Base-by-base conservation (phyloP, 2,329 filamentous ascomycete species). In the Nemania abortiva region DNA sequence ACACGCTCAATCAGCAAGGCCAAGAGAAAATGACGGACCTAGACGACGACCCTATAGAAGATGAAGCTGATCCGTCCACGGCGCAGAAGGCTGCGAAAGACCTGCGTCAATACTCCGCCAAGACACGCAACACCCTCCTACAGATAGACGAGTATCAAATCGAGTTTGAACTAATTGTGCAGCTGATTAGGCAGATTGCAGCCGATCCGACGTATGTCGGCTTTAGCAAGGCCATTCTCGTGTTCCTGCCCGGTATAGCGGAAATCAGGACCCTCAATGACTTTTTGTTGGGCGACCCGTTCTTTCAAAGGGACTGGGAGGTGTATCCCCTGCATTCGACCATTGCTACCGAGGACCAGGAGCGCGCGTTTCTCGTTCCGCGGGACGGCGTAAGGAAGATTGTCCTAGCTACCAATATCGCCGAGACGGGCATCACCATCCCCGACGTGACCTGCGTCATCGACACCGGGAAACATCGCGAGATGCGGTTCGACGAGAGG, bases 371-470 rank as follows among this genome's bases (percentile, higher is more conserved):
- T 78, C 84, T 93, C 6, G 82, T 97, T 0, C 96, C 96, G 6
- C 94, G 95, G 0, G 86, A 86, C 2, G 95, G 95, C 0, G 86
- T 90, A 65, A 89, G 95, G 71, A 99, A 99, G 82, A 96, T 99
- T 72, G 95, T 99, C 1, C 87, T 99, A 63, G 95, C 96, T 1
- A 99, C 96, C 15, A 99, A 99, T 77, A 99, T 99, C 79, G 96
- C 96, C 4, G 96, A 99, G 80, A 99, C 96, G 0, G 96, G 96
- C 83, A 97, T 99, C 77, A 99, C 96, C 0, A 99, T 99, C 73
- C 96, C 96, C 0, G 96, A 99, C 78, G 93, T 99, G 34, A 98
- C 96, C 0, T 97, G 95, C 75, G 96, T 99, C 54, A 92, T 99
- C 67, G 96, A 99, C 79, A 95, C 94, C 0, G 96, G 96, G 65